Evolutionary conservation across 352 stramenopile genomes (phyloP), one percentile per base, ranked within the genome.

Genomic region (Globisporangium splendens): DNA sequence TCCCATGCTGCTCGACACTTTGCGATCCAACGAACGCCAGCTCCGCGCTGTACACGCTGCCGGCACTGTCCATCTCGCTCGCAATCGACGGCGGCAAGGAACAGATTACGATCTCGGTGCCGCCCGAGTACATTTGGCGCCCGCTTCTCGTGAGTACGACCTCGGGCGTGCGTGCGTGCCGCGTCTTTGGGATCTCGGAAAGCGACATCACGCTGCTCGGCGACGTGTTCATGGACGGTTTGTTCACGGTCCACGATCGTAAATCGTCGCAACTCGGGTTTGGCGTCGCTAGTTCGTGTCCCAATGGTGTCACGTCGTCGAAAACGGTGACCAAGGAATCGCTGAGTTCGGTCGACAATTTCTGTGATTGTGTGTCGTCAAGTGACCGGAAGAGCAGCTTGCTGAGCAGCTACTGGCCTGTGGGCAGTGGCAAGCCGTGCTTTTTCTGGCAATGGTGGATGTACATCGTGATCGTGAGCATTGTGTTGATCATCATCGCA

Each of bases 401-500:
- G n/a, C 41, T 95, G 21, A 85, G 66, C 38, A 82, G 73, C 41
- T 85, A 80, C 47, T 55, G 79, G 18, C 81, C 83, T 4, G 35
- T 66, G 17, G 82, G 88, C 61, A 74, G 72, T 12, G 63, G 70
- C 62, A 89, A 88, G 50, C 70, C 76, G 15, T 95, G 85, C 72
- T 92, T 83, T 77, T 91, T 91, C 64, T 95, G 85, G 85, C 69
- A 85, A 50, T 95, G 85, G 85, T 95, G 85, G 85, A 93, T 90
- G 79, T 93, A 95, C 59, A 67, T 95, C 24, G 74, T 95, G 7
- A 59, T 95, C 24, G 82, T 74, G 11, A 70, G 71, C 14, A 54
- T 75, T 35, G 65, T 77, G 15, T 47, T 93, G 33, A 87, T 93
- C 54, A 1, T 83, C 17, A 21, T 91, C 14, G 86, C 75, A 24